phyloP scores from a whole-genome alignment of 2,329 filamentous ascomycete species.

The Pseudocercospora macadamiae region DNA sequence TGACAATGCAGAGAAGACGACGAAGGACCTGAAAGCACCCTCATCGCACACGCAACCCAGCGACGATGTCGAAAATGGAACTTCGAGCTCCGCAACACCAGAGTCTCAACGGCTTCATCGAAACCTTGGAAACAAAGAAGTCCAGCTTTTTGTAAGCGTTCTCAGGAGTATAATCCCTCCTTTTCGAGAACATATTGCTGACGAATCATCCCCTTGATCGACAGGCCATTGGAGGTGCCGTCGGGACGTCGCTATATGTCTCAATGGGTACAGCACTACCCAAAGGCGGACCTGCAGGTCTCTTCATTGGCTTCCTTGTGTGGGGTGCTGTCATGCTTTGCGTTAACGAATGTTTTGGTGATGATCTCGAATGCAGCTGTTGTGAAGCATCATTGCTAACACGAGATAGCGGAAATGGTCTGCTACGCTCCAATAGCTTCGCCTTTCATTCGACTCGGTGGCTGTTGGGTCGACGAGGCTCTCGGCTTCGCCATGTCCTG shows the following conservation, averaged over 20 bases:
- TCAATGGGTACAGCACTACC: constrained; percentile 21
- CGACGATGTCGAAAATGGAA: constrained; percentile 10
- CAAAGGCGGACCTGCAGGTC: constrained; percentile 48
- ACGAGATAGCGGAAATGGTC: constrained; percentile 62
- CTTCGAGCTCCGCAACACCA: not conserved
- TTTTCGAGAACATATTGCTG: too few species aligned
- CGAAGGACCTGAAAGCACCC: not conserved
- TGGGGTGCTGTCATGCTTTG: constrained; percentile 30
- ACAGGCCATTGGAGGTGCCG: constrained; percentile 22
- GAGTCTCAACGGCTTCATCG: constrained; percentile 16
- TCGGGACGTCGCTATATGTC: constrained; percentile 22
- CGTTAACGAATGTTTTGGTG: constrained; percentile 26
- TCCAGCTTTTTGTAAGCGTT: constrained; percentile 22
- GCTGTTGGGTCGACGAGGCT: constrained; percentile 73
- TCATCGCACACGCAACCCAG: not conserved
- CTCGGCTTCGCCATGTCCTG: constrained; percentile 57
- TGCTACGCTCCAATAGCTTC: constrained; percentile 74
- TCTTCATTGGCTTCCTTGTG: constrained; percentile 41
- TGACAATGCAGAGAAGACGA: not conserved
- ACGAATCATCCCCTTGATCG: too few species aligned
- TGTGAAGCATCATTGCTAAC: not conserved
- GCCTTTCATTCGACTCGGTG: constrained; percentile 75
- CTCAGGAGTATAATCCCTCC: too few species aligned
- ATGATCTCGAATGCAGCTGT: not conserved
- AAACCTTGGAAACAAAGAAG: constrained; percentile 17